Base-by-base conservation (phyloP, 495 filamentous ascomycete genomes). In the Pyrenula massariospora region DNA sequence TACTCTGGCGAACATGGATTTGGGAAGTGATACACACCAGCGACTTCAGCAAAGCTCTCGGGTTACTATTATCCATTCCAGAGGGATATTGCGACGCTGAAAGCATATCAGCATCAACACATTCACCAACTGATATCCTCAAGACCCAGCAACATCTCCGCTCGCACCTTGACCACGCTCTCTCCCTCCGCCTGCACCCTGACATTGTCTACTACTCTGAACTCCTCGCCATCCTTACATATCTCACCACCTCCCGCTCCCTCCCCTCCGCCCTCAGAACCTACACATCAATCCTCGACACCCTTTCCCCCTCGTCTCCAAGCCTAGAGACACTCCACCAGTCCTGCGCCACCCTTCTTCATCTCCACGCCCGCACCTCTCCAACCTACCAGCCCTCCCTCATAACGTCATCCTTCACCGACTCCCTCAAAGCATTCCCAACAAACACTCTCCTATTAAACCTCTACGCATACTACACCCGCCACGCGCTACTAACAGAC, bases 361-460 rank as follows among this genome's bases (percentile, higher is more conserved):
- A 82, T 62, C 74, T 84, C 63, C 83, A 93, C 64, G 71, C 83
- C 22, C 74, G 65, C 1, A 76, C 76, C 53, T 71, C 66, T 50
- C 61, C 57, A 51, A 77, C 71, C 3, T 87, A 86, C 70, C 82
- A 80, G 59, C 85, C 88, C 11, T 65, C 76, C 1, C 66, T 77
- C 21, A 64, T 95, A 53, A 85, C 87, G 42, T 63, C 72, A 20
- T 64, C 80, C 2, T 73, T 96, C 2, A 60, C 70, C 3, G 65
- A 78, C 24, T 84, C 83, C 58, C 68, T 93, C 25, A 54, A 58
- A 2, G 61, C 72, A 11, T 95, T 87, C 67, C 90, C 90, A 0
- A 71, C 77, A 24, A 96, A 95, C 72, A 88, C 85, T 1, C 77
- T 90, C 36, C 85, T 96, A 59, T 77, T 92, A 53, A 71, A 78